Percentiles rank a stretch among this genome's conserved stretches.
Evolutionary conservation across 1,284 basidiomycete genomes (phyloP).

Genomic region (Grifola frondosa): DNA sequence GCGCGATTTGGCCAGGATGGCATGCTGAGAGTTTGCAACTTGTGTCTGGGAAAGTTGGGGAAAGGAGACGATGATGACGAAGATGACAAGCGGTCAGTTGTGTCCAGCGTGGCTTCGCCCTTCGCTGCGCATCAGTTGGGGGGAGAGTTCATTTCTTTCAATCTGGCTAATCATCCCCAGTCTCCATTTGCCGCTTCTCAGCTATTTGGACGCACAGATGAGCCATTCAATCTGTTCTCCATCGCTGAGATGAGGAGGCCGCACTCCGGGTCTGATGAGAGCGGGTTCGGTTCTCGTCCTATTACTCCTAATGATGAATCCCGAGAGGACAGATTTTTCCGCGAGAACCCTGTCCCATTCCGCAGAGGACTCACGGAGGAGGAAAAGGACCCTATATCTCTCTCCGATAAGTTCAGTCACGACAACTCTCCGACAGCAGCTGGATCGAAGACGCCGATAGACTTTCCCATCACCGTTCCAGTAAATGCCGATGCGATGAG

Average conservation of each 20-base stretch:
- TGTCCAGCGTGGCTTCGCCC: conserved; percentile 60
- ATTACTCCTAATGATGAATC: conserved; percentile 45
- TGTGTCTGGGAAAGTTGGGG: conserved; percentile 89
- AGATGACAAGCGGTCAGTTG: conserved; percentile 75
- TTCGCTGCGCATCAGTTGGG: conserved; percentile 65
- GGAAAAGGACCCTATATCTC: conserved; percentile 56
- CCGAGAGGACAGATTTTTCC: conserved; percentile 47
- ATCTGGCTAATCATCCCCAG: conserved; percentile 60
- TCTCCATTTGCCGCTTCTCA: conserved; percentile 89
- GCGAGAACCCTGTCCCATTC: conserved; percentile 76
- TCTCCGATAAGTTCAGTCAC: conserved; percentile 41
- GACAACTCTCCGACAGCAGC: conserved; percentile 46
- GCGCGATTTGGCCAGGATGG: conserved; percentile 92
- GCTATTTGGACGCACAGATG: conserved; percentile 73
- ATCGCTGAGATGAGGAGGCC: conserved; percentile 70
- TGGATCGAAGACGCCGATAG: conserved; percentile 51
- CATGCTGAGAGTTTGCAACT: conserved; percentile 90
- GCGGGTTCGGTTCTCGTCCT: conserved; percentile 50
- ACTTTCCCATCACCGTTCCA: conserved; percentile 53
- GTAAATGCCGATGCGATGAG: conserved; percentile 53
- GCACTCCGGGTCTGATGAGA: conserved; percentile 53
- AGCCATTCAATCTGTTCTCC: conserved; percentile 76
- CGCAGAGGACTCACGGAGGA: conserved; percentile 78
- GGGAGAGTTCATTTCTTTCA: conserved; percentile 44
- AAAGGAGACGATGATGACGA: conserved; percentile 80